Evolutionary conservation across 352 stramenopile species (phyloP).

Genomic region (Phytophthora kernoviae): DNA sequence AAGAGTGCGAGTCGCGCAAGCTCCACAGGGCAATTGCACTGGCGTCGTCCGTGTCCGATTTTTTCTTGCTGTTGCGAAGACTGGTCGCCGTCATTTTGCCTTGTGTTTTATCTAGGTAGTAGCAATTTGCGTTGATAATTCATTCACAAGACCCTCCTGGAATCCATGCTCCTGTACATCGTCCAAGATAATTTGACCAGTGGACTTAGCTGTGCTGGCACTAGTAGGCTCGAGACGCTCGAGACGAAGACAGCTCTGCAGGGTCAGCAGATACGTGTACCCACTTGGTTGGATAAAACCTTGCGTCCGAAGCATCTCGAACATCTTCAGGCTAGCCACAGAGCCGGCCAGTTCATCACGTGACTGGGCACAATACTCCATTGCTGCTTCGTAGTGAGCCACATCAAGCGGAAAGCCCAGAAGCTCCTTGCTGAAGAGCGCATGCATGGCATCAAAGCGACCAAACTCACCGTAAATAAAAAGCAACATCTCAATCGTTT

Average conservation of each 20-base stretch:
- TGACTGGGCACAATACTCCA: constrained; percentile 63
- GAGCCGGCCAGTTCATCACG: constrained; percentile 37
- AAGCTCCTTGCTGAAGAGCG: constrained; percentile 56
- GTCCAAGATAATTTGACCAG: constrained; percentile 51
- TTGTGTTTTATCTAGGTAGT: constrained; percentile 28
- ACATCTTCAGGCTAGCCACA: constrained; percentile 66
- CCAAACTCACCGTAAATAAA: constrained; percentile 67
- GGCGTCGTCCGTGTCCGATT: constrained; percentile 5
- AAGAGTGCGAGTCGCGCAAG: constrained; percentile 59
- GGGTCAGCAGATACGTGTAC: constrained; percentile 69
- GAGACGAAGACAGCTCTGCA: constrained; percentile 64
- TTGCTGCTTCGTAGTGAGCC: constrained; percentile 69
- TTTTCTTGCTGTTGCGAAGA: constrained; percentile 10
- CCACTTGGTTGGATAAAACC: constrained; percentile 78
- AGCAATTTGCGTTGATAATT: constrained; percentile 35
- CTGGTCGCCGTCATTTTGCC: not conserved
- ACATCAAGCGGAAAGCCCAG: constrained; percentile 57
- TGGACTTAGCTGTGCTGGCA: constrained; percentile 30
- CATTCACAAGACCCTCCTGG: constrained; percentile 19
- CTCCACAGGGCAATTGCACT: constrained; percentile 42
- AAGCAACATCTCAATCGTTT: constrained; percentile 74
- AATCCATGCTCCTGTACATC: constrained; percentile 66
- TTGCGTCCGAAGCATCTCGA: constrained; percentile 71
- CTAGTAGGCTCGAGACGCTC: constrained; percentile 48
- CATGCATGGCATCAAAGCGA: constrained; percentile 44